Conservation (phyloP, 257 asterid species). For the Paraleonurus japonicus region DNA sequence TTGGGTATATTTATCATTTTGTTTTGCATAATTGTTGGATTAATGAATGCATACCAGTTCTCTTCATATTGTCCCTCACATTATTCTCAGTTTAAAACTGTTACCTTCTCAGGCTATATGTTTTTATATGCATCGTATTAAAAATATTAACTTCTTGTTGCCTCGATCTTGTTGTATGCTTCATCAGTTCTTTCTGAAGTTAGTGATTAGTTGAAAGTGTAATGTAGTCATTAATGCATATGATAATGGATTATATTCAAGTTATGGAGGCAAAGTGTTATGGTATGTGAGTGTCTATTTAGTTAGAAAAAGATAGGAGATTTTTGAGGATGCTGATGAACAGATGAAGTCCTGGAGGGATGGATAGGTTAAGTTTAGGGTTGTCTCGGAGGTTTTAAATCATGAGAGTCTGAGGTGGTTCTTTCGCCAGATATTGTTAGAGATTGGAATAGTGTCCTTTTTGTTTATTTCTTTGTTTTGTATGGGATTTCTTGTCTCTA, state of each 20-base stretch:
- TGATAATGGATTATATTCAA: slow-evolving; percentile 8
- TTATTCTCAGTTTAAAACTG: neutral
- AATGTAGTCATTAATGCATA: slow-evolving; percentile 6
- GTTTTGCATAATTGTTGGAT: neutral
- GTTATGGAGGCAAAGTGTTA: neutral
- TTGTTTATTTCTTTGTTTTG: neutral
- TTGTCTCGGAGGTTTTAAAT: neutral
- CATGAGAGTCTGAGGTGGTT: neutral
- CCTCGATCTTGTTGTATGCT: neutral
- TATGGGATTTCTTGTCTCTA: neutral
- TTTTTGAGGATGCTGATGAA: neutral
- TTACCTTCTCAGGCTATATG: neutral
- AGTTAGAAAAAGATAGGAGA: neutral
- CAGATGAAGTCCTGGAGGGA: neutral
- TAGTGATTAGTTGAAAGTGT: neutral
- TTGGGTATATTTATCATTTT: neutral
- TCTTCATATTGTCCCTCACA: neutral
- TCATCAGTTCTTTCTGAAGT: neutral
- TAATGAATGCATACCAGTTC: neutral
- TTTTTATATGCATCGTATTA: neutral
- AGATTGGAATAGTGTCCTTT: neutral
- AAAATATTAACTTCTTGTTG: neutral
- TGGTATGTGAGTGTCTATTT: neutral
- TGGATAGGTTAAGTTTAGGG: neutral
- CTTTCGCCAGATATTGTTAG: neutral